Evolutionary conservation across 1,139 yeast species (phyloP).

Genomic region (Saccharomyces hybrid): DNA sequence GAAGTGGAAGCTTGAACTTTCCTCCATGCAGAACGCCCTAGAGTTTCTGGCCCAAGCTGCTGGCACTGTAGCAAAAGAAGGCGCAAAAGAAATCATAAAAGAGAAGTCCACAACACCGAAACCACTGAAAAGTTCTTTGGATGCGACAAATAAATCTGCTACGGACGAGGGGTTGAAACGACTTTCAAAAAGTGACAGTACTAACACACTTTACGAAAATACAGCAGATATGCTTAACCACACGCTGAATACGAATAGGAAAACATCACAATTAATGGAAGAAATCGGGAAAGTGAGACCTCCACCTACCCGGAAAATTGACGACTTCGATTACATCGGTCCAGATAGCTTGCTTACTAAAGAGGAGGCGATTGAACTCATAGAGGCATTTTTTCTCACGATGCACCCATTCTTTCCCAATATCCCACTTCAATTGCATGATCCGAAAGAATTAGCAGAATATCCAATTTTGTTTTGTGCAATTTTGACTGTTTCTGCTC

Average conservation of each 20-base stretch:
- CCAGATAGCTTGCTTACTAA: conserved; percentile 55
- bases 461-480: conserved; percentile 79
- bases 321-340: conserved; percentile 51
- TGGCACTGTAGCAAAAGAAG: conserved; percentile 58
- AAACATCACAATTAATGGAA: conserved; percentile 41
- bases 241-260: conserved; percentile 17
- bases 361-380: conserved; percentile 55
- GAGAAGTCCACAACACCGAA: conserved; percentile 31
- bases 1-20: conserved; percentile 29
- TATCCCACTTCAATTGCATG: conserved; percentile 65
- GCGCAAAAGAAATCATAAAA: conserved; percentile 57
- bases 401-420: conserved; percentile 90
- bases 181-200: not conserved
- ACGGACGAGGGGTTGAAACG: conserved; percentile 34
- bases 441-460: conserved; percentile 57
- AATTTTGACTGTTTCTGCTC: conserved; percentile 66
- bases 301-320: not conserved
- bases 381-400: conserved; percentile 60
- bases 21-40: conserved; percentile 56
- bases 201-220: conserved; percentile 8
- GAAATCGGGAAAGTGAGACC: conserved; percentile 46
- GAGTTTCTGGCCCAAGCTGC: conserved; percentile 71
- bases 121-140: not conserved
- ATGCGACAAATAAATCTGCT: conserved; percentile 38
- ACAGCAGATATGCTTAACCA: conserved; percentile 17